Percentiles rank a stretch among this genome's conserved stretches.
Conservation (phyloP, 1,139 yeast species). For the Scheffersomyces stambukii region DNA sequence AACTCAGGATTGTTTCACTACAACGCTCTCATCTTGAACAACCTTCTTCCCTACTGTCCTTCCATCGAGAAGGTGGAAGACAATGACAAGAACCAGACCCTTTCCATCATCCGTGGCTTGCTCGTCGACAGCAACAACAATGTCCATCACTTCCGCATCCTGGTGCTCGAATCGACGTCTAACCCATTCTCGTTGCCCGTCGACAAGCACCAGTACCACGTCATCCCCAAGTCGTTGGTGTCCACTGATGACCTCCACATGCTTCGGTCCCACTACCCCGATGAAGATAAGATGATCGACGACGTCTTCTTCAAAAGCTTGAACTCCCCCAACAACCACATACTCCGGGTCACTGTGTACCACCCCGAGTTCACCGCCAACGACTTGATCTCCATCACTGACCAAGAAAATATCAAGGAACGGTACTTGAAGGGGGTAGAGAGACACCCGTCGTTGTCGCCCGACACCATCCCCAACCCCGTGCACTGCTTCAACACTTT, state of each 20-base stretch:
- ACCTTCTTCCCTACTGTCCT: slow-evolving; percentile 27
- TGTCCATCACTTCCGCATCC: slow-evolving; percentile 30
- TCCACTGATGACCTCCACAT: slow-evolving; percentile 24
- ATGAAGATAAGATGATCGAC: slow-evolving; percentile 20
- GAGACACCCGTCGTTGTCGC: slow-evolving; percentile 23
- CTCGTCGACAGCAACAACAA: slow-evolving; percentile 15
- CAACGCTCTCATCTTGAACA: slow-evolving; percentile 30
- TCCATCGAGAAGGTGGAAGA: slow-evolving; percentile 19
- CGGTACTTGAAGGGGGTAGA: slow-evolving; percentile 31
- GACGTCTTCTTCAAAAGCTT: slow-evolving; percentile 32
- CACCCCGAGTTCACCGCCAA: slow-evolving; percentile 25
- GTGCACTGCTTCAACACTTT: slow-evolving; percentile 54
- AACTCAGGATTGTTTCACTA: slow-evolving; percentile 9
- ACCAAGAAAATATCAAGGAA: slow-evolving; percentile 21
- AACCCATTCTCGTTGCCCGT: slow-evolving; percentile 18
- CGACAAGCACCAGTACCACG: slow-evolving; percentile 37
- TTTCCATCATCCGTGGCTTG: slow-evolving; percentile 32
- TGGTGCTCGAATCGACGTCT: slow-evolving; percentile 22
- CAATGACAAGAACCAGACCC: slow-evolving; percentile 17
- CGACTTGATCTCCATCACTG: slow-evolving; percentile 23
- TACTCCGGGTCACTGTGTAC: slow-evolving; percentile 32
- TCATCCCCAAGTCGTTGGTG: slow-evolving; percentile 21
- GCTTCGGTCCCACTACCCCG: slow-evolving; percentile 10
- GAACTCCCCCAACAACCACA: slow-evolving; percentile 23
- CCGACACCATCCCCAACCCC: slow-evolving; percentile 42